Percentiles rank a stretch among this genome's conserved stretches.
Conservation (phyloP, 305 asterid species). For the Vinca major region DNA sequence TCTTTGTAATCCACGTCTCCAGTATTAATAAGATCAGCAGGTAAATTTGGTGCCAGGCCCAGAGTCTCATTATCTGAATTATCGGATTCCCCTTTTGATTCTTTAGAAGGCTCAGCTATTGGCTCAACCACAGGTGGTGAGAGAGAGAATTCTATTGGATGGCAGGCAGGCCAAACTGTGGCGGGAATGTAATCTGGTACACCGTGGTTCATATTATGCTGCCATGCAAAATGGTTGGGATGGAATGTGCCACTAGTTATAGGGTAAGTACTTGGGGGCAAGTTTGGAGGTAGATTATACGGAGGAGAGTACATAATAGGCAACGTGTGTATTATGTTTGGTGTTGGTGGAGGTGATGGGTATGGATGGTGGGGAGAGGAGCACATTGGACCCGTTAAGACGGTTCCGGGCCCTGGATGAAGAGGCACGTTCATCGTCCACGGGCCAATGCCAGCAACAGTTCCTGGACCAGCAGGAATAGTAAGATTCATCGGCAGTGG, state of each 20-base stretch:
- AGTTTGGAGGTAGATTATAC: slow-evolving; percentile 57
- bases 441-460: slow-evolving; percentile 52
- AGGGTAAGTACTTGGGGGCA: slow-evolving; percentile 61
- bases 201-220: slow-evolving; percentile 48
- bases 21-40: slow-evolving; percentile 44
- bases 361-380: slow-evolving; percentile 81
- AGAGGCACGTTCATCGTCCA: slow-evolving; percentile 89
- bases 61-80: slow-evolving; percentile 32
- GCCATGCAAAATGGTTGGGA: slow-evolving; percentile 79
- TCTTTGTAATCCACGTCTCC: slow-evolving; percentile 58
- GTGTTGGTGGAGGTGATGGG: slow-evolving; percentile 89
- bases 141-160: slow-evolving; percentile 54
- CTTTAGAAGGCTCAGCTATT: slow-evolving; percentile 34
- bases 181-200: slow-evolving; percentile 55
- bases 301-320: slow-evolving; percentile 76
- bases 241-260: slow-evolving; percentile 55
- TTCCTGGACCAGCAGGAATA: slow-evolving; percentile 58
- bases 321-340: slow-evolving; percentile 75
- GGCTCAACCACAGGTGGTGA: slow-evolving; percentile 62
- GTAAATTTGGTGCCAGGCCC: slow-evolving; percentile 43
- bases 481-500: slow-evolving; percentile 58
- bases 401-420: slow-evolving; percentile 72
- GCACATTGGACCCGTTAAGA: slow-evolving; percentile 59
- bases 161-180: slow-evolving; percentile 73
- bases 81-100: slow-evolving; percentile 35